Base-by-base conservation (phyloP, 2,329 filamentous ascomycete genomes). In the Epichloe uncinata region DNA sequence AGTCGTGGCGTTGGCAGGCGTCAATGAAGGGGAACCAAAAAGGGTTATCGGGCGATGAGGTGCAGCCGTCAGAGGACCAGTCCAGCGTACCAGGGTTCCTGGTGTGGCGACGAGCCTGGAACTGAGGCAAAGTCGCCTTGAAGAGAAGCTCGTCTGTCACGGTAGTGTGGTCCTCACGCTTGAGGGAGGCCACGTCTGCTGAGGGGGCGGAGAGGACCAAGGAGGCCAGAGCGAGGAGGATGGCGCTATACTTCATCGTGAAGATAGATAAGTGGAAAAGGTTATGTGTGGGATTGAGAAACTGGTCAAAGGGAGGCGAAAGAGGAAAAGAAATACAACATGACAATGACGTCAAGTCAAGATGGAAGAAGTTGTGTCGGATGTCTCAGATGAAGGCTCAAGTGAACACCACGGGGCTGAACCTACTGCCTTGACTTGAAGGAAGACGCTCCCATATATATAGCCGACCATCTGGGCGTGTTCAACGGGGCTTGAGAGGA, bases 1-100 rank as follows among this genome's bases (percentile, higher is more conserved):
- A 79, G 56, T 79, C 77, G 52, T 80, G 76, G 6, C 77, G 73
- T 52, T 73, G 61, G 63, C 74, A 77, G 12, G 66, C 69, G 0
- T 65, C 67, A 3, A 61, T 22, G 38, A 73, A 74, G 11, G 68
- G 62, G 56, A 70, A 74, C 66, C 65, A 33, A 68, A 68, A 64
- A 0, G 70, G 70, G 54, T 71, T 72, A 46, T 73, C 66, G 0
- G 69, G 69, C 2, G 69, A 67, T 0, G 54, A 57, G 4, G 66
- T 67, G 64, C 70, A 73, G 42, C 65, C 67, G 47, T 73, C 69
- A 1, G 69, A 69, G 4, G 55, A 52, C 70, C 69, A 73, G 59
- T 67, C 58, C 0, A 72, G 58, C 1, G 47, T 61, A 0, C 67
- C 30, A 1, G 74, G 74, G 42, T 69, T 57, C 1, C 60, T 57